Base-by-base conservation (phyloP, 2,329 filamentous ascomycete species). In the Pseudocercospora fijiensis region DNA sequence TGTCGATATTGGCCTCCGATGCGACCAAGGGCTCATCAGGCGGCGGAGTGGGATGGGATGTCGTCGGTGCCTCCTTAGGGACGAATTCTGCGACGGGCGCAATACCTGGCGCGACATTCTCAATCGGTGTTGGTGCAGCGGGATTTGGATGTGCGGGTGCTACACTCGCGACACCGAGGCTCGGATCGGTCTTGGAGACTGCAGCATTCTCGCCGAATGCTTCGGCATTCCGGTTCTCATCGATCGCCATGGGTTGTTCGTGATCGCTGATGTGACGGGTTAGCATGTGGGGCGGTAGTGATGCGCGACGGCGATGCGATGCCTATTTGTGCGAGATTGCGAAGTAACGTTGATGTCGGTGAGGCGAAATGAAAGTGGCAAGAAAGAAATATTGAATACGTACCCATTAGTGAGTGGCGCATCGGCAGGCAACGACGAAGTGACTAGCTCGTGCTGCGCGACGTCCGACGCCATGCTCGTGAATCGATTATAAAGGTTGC, bases 81-180 rank as follows among this genome's bases (percentile, higher is more conserved):
- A 81, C 70, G 63, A 78, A 80, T 33, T 78, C 76, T 20, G 79
- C 76, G 27, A 78, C 71, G 4, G 78, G 74, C 27, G 79, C 78
- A 30, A 81, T 80, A 58, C 78, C 79, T 60, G 76, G 74, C 10
- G 77, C 75, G n/a, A 77, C 75, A 68, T 80, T 73, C 56, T 77
- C 77, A 2, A 76, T 70, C 30, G 78, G 78, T 53, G 77, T 76
- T 13, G 76, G 62, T 10, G 57, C 71, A 22, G 74, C 69, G 58
- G 73, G 67, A 60, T 72, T 70, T 60, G 71, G 63, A 37, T 68
- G 64, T 43, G 66, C 60, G 4, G 58, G 30, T 20, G 55, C 59
- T 24, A 64, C 60, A 28, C 57, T 57, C 37, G 68, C 69, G 58
- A 63, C 53, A 52, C 67, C 64, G 24, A 69, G n/a, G n/a, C 57